phyloP scores from a whole-genome alignment of 768 basidiomycete genomes.

The Boletellus ananas region DNA sequence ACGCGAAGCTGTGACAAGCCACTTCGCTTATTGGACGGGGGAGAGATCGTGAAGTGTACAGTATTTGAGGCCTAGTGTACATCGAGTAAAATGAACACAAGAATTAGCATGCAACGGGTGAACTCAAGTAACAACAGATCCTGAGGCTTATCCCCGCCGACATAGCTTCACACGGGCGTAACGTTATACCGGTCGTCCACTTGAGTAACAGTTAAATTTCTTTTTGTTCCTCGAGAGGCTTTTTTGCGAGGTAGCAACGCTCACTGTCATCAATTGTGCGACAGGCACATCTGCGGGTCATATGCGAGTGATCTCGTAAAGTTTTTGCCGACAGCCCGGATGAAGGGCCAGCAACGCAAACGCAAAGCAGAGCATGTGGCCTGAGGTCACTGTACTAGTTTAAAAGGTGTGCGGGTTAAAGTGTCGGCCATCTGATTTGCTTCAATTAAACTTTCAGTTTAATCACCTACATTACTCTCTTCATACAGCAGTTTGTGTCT shows the following conservation, averaged over 20 bases:
- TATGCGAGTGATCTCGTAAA: constrained; percentile 35
- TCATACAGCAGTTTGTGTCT: too few species aligned
- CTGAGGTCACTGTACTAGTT: constrained; percentile 42
- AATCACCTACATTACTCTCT: too few species aligned
- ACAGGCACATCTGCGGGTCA: constrained; percentile 39
- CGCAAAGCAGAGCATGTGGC: constrained; percentile 43
- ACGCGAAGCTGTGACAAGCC: neutral
- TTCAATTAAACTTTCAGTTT: too few species aligned
- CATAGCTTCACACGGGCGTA: constrained; percentile 27
- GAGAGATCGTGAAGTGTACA: too few species aligned
- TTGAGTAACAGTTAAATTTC: constrained; percentile 27
- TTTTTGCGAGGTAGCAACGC: constrained; percentile 19
- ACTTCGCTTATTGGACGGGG: too few species aligned
- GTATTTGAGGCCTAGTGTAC: too few species aligned
- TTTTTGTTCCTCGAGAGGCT: constrained; percentile 33
- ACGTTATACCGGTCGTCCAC: constrained; percentile 37
- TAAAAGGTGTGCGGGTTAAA: too few species aligned
- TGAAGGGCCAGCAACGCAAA: constrained; percentile 45
- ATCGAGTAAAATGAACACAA: too few species aligned
- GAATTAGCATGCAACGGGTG: neutral
- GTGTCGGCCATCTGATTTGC: too few species aligned
- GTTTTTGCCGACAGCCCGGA: constrained; percentile 45
- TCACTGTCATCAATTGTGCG: constrained; percentile 27
- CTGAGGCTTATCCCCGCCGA: constrained; percentile 8
- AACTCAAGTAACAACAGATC: neutral